phyloP scores from a whole-genome alignment of 192 early-diverging fungal genomes.

The Haplosporangium gracile region DNA sequence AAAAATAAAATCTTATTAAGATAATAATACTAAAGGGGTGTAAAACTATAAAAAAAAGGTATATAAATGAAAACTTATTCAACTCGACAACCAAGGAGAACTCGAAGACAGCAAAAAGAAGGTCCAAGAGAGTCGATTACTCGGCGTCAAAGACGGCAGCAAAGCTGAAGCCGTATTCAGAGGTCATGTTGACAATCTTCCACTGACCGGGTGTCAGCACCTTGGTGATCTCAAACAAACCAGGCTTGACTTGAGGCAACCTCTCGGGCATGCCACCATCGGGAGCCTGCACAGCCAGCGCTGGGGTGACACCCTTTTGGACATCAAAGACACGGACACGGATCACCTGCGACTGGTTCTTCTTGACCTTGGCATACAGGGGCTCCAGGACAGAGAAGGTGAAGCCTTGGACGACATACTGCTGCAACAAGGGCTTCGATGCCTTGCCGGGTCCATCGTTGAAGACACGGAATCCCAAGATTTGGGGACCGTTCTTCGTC shows the following conservation, averaged over 20 bases:
- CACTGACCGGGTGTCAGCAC: conserved; percentile 29
- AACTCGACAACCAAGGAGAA: neutral
- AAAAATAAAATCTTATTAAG: neutral
- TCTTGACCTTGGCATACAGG: conserved; percentile 43
- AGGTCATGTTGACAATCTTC: conserved; percentile 56
- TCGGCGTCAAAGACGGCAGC: conserved; percentile 55
- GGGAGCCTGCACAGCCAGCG: conserved; percentile 43
- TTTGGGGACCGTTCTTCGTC: conserved; percentile 55
- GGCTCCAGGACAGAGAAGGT: conserved; percentile 54
- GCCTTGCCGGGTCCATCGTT: conserved; percentile 46
- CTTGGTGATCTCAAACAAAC: conserved; percentile 47
- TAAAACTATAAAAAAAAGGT: neutral
- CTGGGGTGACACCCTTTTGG: conserved; percentile 37
- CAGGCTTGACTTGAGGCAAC: conserved; percentile 33
- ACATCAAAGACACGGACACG: conserved; percentile 54
- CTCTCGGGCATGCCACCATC: conserved; percentile 55
- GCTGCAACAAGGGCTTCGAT: conserved; percentile 51
- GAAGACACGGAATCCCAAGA: conserved; percentile 39
- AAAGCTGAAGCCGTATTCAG: conserved; percentile 54
- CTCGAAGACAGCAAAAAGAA: neutral
- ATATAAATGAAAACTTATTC: neutral
- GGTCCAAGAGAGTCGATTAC: neutral
- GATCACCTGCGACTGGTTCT: conserved; percentile 29
- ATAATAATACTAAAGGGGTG: neutral
- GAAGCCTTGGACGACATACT: conserved; percentile 54